Conservation (phyloP, 2,329 filamentous ascomycete species). For the Fusarium torulosum region DNA sequence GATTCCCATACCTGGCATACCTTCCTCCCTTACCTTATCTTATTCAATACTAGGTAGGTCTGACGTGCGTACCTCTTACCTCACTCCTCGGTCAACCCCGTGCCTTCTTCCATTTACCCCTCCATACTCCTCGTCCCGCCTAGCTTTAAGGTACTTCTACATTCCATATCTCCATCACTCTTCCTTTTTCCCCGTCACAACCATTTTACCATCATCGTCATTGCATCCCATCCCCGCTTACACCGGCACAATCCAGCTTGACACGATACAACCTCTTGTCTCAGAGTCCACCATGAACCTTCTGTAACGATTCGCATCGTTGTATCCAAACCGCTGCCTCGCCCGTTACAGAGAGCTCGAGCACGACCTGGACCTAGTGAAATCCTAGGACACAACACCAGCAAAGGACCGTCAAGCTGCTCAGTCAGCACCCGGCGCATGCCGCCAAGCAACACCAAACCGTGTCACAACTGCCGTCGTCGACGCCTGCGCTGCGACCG, state of each 20-base stretch:
- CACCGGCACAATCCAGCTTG: background rate
- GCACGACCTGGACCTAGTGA: conserved; percentile 36
- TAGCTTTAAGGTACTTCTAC: conserved; percentile 30
- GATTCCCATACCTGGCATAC: no score
- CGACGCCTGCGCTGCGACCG: conserved; percentile 72
- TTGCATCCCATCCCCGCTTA: conserved; percentile 14
- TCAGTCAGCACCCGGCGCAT: conserved; percentile 50
- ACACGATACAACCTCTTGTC: conserved; percentile 25
- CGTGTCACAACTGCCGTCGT: conserved; percentile 73
- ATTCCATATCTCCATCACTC: conserved; percentile 23
- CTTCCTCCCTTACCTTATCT: no score
- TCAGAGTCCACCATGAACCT: conserved; percentile 40
- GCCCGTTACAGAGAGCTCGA: conserved; percentile 37
- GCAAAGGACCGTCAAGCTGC: conserved; percentile 38
- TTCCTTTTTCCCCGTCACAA: conserved; percentile 24
- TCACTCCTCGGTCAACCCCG: conserved; percentile 2
- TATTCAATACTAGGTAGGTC: background rate
- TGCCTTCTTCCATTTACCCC: conserved; percentile 30
- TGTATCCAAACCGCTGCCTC: conserved; percentile 39
- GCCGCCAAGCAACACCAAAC: conserved; percentile 56
- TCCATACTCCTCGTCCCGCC: conserved; percentile 19
- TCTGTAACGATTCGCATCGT: conserved; percentile 39
- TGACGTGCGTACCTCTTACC: conserved; percentile 10
- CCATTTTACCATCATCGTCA: conserved; percentile 26
- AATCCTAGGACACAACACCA: conserved; percentile 28